phyloP scores from a whole-genome alignment of 768 basidiomycete genomes.

The Hygrocybe coccinea region DNA sequence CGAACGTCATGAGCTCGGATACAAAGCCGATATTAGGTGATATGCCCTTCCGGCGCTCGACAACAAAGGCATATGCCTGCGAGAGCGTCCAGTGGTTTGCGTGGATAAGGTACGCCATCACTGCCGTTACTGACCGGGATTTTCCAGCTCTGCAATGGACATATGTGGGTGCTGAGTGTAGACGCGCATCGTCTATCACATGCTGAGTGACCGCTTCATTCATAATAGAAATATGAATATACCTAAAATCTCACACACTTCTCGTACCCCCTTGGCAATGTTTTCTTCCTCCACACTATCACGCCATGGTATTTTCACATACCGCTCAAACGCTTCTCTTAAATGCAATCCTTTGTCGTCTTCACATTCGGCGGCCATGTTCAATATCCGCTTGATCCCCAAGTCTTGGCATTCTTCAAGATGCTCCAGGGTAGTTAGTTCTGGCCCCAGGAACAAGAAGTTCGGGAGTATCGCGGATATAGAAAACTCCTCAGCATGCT shows the following conservation, averaged over 20 bases:
- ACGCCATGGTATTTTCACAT: slow-evolving; percentile 85
- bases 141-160: slow-evolving; percentile 97
- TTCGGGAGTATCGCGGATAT: slow-evolving; percentile 88
- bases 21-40: slow-evolving; percentile 98
- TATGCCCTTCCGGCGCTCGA: slow-evolving; percentile 89
- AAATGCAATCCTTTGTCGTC: slow-evolving; percentile 71
- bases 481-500: slow-evolving; percentile 61
- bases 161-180: slow-evolving; percentile 86
- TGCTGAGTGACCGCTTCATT: not conserved
- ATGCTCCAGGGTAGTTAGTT: slow-evolving; percentile 69
- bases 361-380: slow-evolving; percentile 88
- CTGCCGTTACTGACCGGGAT: slow-evolving; percentile 92
- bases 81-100: slow-evolving; percentile 96
- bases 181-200: slow-evolving; percentile 75
- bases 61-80: slow-evolving; percentile 85
- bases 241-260: slow-evolving; percentile 87
- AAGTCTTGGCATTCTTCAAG: slow-evolving; percentile 66
- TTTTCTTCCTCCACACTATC: slow-evolving; percentile 95
- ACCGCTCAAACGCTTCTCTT: slow-evolving; percentile 71
- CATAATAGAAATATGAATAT: slow-evolving; percentile 28
- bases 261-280: slow-evolving; percentile 72
- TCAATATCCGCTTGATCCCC: slow-evolving; percentile 84
- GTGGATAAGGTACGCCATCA: slow-evolving; percentile 96
- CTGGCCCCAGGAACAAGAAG: slow-evolving; percentile 89
- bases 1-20: slow-evolving; percentile 93